Base-by-base conservation (phyloP, 202 grass and related monocot genomes). In the Musa balbisiana region DNA sequence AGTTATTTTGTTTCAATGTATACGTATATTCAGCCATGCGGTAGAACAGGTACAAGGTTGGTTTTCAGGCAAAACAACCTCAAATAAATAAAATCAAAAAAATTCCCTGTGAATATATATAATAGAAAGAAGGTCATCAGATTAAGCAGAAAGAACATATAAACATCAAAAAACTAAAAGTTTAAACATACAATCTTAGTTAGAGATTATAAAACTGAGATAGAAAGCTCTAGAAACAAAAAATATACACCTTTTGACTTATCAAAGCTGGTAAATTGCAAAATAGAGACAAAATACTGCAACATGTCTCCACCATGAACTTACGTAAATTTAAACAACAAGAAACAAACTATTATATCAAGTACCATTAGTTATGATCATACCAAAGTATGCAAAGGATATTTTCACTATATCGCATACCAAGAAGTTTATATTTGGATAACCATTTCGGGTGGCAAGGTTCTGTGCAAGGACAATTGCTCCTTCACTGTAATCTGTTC, bases 401-500 rank as follows among this genome's bases (percentile, higher is more conserved):
- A 17, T n/a, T 51, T 16, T 69, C 33, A 43, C 33, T 20, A 15
- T 51, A 72, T 83, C 71, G 80, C 89, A 77, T 76, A 99, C 95
- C 89, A 92, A 83, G 51, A 90, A 92, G 19, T 82, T 92, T 80
- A 95, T 90, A 80, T 84, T 20, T 68, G 85, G n/a, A 78, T 95
- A 99, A 13, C 91, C 91, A 69, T 92, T 82, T 80, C 91, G 89
- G 73, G 25, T 66, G 73, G 87, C 89, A 75, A 99, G 60, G 73
- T 87, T 88, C 83, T 82, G 87, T 85, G 95, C 87, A 88, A 99
- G 91, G 75, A 88, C 87, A 82, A 99, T 82, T 62, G 95, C 95
- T 50, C 87, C 95, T 85, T 99, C 91, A 85, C 89, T 95, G 80
- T 99, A 99, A 85, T 99, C 95, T 33, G 85, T 95, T 80, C 95